These are phyloP conservation scores for Dissophora globulifera DNA, from an alignment of 192 early-diverging fungal genomes.

Conservation along the genomic window DNA sequence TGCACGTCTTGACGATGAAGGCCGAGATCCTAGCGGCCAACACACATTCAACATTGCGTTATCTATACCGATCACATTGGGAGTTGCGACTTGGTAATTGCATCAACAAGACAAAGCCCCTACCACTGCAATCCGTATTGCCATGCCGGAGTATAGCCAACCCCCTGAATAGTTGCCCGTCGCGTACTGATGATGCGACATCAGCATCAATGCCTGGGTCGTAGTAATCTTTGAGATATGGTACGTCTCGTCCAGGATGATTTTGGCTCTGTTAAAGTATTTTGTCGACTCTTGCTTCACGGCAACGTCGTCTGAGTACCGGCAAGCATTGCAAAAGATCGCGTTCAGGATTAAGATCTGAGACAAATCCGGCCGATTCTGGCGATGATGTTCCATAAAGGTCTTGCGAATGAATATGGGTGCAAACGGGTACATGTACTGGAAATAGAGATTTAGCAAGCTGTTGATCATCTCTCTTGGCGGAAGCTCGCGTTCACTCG, in stretches of 20 bases:
- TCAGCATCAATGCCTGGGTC: slow-evolving; percentile 70
- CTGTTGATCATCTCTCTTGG: slow-evolving; percentile 61
- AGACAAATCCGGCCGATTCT: slow-evolving; percentile 30
- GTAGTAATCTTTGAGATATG: slow-evolving; percentile 65
- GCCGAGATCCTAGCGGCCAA: slow-evolving; percentile 39
- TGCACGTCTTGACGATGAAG: slow-evolving; percentile 27
- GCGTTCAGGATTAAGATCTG: slow-evolving; percentile 63
- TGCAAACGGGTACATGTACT: slow-evolving; percentile 72
- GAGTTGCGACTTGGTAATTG: too few relatives aligned
- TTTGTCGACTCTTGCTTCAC: slow-evolving; percentile 43
- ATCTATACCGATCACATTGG: too few relatives aligned
- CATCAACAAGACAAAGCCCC: neutral
- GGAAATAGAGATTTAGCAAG: slow-evolving; percentile 71
- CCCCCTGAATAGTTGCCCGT: slow-evolving; percentile 66
- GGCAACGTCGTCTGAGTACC: slow-evolving; percentile 50
- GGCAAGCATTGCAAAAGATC: slow-evolving; percentile 60
- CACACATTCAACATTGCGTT: neutral
- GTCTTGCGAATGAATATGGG: slow-evolving; percentile 70
- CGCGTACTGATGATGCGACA: slow-evolving; percentile 76
- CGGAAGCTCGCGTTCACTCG: slow-evolving; percentile 59
- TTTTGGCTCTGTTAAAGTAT: slow-evolving; percentile 76
- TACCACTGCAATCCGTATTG: slow-evolving; percentile 61
- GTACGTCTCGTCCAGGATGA: slow-evolving; percentile 75
- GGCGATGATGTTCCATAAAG: slow-evolving; percentile 37
- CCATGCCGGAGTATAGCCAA: slow-evolving; percentile 73